Percentiles rank a stretch among this genome's conserved stretches.
phyloP scores from a whole-genome alignment of 2,329 filamentous ascomycete genomes.

The Eutypella sp. region DNA sequence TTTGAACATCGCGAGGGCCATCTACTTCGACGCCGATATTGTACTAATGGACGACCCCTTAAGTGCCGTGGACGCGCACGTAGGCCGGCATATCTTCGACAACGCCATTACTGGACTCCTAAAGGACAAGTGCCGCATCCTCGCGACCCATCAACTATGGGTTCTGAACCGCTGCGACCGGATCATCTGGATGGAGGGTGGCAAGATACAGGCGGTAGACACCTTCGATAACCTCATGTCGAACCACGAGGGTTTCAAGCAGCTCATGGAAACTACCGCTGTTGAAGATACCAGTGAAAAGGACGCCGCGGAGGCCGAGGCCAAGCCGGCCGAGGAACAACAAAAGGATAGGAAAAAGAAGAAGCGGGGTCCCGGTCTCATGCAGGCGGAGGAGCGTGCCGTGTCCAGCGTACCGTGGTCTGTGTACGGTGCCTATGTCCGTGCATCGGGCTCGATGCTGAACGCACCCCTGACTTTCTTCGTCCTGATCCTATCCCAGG shows the following conservation, averaged over 20 bases:
- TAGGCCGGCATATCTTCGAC: constrained; percentile 78
- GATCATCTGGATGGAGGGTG: constrained; percentile 89
- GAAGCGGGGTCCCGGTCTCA: constrained; percentile 58
- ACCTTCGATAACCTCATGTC: constrained; percentile 86
- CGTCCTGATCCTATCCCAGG: constrained; percentile 68
- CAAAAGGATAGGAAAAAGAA: constrained; percentile 46
- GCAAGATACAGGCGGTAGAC: constrained; percentile 76
- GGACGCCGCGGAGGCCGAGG: constrained; percentile 42
- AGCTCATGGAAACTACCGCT: constrained; percentile 81
- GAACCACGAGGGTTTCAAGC: constrained; percentile 70
- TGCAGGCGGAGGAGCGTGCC: constrained; percentile 66
- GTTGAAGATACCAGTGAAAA: constrained; percentile 60
- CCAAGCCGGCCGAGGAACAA: constrained; percentile 38
- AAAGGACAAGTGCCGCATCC: constrained; percentile 80
- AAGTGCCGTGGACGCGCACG: constrained; percentile 65
- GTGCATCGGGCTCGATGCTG: constrained; percentile 66
- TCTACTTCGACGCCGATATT: constrained; percentile 65
- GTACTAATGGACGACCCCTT: constrained; percentile 67
- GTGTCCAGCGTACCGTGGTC: constrained; percentile 73
- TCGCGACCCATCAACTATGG: constrained; percentile 94
- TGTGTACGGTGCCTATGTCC: constrained; percentile 74
- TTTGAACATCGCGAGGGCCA: constrained; percentile 83
- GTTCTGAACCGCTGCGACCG: constrained; percentile 86
- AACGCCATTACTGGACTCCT: constrained; percentile 87
- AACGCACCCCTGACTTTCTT: constrained; percentile 60